Percentiles rank a stretch among this genome's conserved stretches.
phyloP scores from a whole-genome alignment of 2,329 filamentous ascomycete genomes.

The Paecilomyces dactylethromorphus region DNA sequence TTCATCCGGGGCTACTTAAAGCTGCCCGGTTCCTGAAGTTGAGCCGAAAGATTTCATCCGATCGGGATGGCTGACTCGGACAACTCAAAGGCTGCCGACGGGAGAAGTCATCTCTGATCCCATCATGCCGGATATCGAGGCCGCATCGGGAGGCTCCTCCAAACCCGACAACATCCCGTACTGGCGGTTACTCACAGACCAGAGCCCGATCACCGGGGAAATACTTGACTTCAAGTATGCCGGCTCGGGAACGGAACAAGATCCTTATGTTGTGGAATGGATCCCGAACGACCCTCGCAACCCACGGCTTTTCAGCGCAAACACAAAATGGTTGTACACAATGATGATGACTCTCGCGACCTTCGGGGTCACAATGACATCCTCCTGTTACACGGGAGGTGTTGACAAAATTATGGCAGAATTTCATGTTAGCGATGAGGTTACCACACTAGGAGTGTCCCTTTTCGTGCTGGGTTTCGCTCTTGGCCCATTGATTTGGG shows the following conservation, averaged over 20 bases:
- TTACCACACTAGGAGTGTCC: slow-evolving; percentile 40
- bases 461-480: slow-evolving; percentile 38
- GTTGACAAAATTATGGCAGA: slow-evolving; percentile 2
- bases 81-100: neutral
- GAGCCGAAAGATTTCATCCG: neutral
- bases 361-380: neutral
- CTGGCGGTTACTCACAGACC: neutral
- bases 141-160: neutral
- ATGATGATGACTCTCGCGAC: neutral
- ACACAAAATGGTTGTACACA: neutral
- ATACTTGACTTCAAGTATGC: neutral
- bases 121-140: neutral
- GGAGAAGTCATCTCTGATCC: neutral
- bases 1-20: neutral
- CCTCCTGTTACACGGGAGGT: neutral
- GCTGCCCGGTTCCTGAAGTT: neutral
- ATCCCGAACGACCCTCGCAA: slow-evolving; percentile 1
- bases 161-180: neutral
- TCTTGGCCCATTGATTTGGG: slow-evolving; percentile 36
- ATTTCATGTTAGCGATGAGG: slow-evolving; percentile 32
- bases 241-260: neutral
- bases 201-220: neutral
- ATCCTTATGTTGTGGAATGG: slow-evolving; percentile 2
- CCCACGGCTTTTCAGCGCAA: neutral
- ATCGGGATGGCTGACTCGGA: neutral